Base-by-base conservation (phyloP, 2,329 filamentous ascomycete species). In the Colletotrichum sp. region DNA sequence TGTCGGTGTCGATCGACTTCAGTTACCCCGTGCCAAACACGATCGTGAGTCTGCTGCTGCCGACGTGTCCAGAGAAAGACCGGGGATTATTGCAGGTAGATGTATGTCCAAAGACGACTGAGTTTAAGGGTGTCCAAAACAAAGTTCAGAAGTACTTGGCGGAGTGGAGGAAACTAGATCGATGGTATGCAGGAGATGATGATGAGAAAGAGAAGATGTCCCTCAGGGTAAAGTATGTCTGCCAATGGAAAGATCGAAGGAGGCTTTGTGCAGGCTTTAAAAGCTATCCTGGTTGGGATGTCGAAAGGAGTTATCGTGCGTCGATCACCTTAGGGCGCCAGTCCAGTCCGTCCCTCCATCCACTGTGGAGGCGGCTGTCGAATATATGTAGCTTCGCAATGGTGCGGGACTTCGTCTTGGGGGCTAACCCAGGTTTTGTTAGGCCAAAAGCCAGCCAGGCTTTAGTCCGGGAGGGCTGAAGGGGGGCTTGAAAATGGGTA, bases 381-480 rank as follows among this genome's bases (percentile, higher is more conserved):
- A 76, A 74, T 76, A 76, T 76, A 75, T 76, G 74, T 76, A 76
- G 74, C 71, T 76, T 49, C 36, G 73, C 72, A 67, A 76, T 76
- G 74, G 74, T 76, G 74, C 74, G 74, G 74, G 65, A 76, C 74
- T 75, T 76, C 71, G 68, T 67, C 65, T 65, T 72, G 72, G 68
- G 73, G 78, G 72, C 79, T 82, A 76, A 78, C 79, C 81, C 83
- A 79, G 81, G 81, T 82, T 81, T 78, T 80, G 78, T 78, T 79
- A 79, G 78, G 78, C 78, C 69, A 73, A 21, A 71, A 77, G 79
- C 79, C 79, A 77, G 81, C 79, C 79, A 71, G 74, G 76, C 80
- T 80, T 82, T 85, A 85, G 83, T 81, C 83, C 77, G 79, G 82
- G 80, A 85, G 83, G 84, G 84, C 84, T 85, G 84, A 85, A 82